Evolutionary conservation across 2,329 filamentous ascomycete genomes (phyloP), one percentile per base, ranked within the genome.

Genomic region (Beauveria caledonica): DNA sequence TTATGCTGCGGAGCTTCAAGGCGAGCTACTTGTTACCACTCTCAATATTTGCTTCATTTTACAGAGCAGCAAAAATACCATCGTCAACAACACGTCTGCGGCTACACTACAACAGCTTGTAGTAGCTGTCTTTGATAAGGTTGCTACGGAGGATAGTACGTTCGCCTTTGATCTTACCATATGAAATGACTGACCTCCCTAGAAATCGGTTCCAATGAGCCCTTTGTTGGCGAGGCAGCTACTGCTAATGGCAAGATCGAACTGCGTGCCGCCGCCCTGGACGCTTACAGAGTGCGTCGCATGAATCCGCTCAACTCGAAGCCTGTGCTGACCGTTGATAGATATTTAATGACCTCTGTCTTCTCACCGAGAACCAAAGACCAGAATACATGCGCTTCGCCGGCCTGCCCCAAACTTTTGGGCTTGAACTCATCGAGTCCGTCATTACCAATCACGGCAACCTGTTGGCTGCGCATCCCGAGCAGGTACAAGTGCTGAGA

Each of bases 51-150:
- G 94, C 75, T 94, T 94, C 63, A 88, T 90, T 55, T 76, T 99
- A 53, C 92, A 97, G 74, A 88, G 86, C 60, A 94, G 89, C 73
- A 97, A 97, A 75, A 95, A 92, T 76, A 86, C 87, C 27, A 92
- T 96, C 56, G 92, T 99, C 66, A 95, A 93, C 70, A 95, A 95
- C 67, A 97, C 95, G 1, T 94, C 94, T 10, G 91, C 93, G 27
- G 94, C 94, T n/a, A 97, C 94, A 2, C 78, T 99, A 58, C 93
- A 97, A 73, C 94, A 97, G 72, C 82, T 99, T 15, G 87, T 97
- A 8, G 90, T 94, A 36, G 88, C 90, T 0, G 89, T 96, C 0
- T 97, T 97, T 73, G 94, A 97, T 71, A 94, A 95, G 71, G 91
- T 97, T 2, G 83, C 86, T 0, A 77, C 78, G 6, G 92, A 97